A percentile compares a stretch with the other conserved stretches of the same genome.
These are phyloP conservation scores for Epichloe sylvatica DNA, from an alignment of 2,329 filamentous ascomycete species.

Conservation along the genomic window DNA sequence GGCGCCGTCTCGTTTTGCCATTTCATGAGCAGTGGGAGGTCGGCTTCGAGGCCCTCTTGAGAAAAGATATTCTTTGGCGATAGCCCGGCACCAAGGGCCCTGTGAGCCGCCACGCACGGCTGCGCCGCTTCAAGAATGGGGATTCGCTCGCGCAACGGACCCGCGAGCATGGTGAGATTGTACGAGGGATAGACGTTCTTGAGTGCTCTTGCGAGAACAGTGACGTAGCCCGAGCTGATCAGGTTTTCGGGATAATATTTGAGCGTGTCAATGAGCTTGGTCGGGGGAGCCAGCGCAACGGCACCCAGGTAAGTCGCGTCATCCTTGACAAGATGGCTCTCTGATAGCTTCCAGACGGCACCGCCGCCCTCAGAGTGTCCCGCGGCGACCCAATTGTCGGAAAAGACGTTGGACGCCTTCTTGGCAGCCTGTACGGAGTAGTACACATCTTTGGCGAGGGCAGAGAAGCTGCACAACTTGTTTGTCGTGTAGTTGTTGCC, in stretches of 20 bases:
- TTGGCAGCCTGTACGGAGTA: slow-evolving; percentile 3
- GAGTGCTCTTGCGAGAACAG: slow-evolving; percentile 3
- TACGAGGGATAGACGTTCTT: slow-evolving; percentile 1
- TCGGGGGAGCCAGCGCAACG: slow-evolving; percentile 8
- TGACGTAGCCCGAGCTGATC: slow-evolving; percentile 2
- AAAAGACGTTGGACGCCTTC: too few species aligned
- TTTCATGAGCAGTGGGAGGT: background rate
- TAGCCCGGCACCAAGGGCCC: slow-evolving; percentile 3
- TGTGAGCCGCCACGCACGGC: slow-evolving; percentile 1
- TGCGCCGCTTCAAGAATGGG: slow-evolving; percentile 2
- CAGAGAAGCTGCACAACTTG: slow-evolving; percentile 8
- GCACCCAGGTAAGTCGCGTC: slow-evolving; percentile 8
- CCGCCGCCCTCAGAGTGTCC: slow-evolving; percentile 6
- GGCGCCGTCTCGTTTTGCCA: slow-evolving; percentile 5
- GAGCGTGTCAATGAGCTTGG: slow-evolving; percentile 5
- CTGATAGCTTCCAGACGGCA: slow-evolving; percentile 10
- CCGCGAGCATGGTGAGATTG: slow-evolving; percentile 1
- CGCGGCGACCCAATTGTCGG: too few species aligned
- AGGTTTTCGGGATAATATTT: background rate
- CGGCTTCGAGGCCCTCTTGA: background rate
- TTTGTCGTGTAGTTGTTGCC: slow-evolving; percentile 10
- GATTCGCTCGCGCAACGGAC: slow-evolving; percentile 1
- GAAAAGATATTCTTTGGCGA: background rate
- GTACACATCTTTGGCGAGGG: slow-evolving; percentile 8
- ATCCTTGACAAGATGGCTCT: slow-evolving; percentile 6